Base-by-base conservation (phyloP, 108 stramenopile genomes). In the Cylindrotheca fusiformis region DNA sequence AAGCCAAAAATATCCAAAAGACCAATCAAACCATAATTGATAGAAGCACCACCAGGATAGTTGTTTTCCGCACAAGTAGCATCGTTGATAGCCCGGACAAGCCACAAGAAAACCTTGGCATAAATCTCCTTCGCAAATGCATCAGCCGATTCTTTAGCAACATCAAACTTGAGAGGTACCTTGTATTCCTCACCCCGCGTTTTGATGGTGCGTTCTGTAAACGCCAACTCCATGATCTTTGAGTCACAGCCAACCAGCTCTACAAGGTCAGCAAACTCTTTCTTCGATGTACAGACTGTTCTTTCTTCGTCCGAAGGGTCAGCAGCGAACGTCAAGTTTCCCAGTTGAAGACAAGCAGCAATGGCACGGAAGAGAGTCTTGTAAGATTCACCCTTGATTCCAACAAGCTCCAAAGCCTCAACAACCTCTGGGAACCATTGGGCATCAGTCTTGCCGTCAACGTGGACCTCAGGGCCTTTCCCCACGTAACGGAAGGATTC, bases 1-100 rank as follows among this genome's bases (percentile, higher is more conserved):
- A 98, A 99, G n/a, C 97, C 99, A 75, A 98, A 99, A 68, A 99
- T 98, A 75, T 99, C 99, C 29, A 99, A 78, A 12, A 99, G 73
- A 67, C 97, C 99, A 68, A 99, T 95, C 52, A 83, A 71, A 48
- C 80, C 85, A 57, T 71, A 82, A 22, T 80, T 72, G 36, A 56
- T 28, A 21, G 31, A 65, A 4, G 49, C 54, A 48, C 49, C 46
- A 52, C 81, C 86, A 17, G 69, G 58, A 24, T 74, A 83, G 41
- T 76, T 77, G 60, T 71, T 74, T 48, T 78, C 69, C 44, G 82
- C 71, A 66, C 80, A 55, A 52, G 85, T 90, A 47, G 82, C 80
- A 58, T 83, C 85, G 68, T 96, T 96, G 62, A 96, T 85, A 30
- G 74, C 56, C n/a, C 72, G 61, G 25, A 96, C 93, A 32, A 96